Conservation (phyloP, 805 yeast genomes). For the Lipomyces chichibuensis region DNA sequence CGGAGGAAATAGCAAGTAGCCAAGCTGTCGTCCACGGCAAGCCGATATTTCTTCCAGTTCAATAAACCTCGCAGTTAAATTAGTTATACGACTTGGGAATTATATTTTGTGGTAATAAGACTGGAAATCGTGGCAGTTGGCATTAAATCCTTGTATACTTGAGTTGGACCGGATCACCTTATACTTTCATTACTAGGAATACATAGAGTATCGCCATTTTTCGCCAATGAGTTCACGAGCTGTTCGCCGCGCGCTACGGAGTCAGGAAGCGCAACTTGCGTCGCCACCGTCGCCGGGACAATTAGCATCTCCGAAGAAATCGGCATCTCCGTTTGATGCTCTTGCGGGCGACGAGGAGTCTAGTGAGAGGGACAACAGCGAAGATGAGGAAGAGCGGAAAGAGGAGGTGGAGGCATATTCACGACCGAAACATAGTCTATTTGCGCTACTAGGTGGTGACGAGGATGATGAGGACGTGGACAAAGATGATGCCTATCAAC, state of each 20-base stretch:
- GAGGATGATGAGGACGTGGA: constrained; percentile 16
- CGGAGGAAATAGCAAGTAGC: background rate
- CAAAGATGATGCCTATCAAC: constrained; percentile 7
- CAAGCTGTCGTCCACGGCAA: background rate
- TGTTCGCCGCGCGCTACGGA: constrained; percentile 30
- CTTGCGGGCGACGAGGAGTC: background rate
- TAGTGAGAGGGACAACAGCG: background rate
- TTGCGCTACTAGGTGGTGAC: constrained; percentile 24
- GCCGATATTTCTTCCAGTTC: background rate
- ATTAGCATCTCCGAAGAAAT: background rate
- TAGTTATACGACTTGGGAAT: background rate
- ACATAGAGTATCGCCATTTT: background rate
- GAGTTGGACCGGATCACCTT: background rate
- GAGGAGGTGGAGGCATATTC: constrained; percentile 7
- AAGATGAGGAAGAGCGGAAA: constrained; percentile 16
- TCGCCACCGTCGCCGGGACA: background rate
- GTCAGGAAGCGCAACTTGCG: constrained; percentile 10
- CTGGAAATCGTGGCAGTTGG: background rate
- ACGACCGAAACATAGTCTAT: constrained; percentile 18
- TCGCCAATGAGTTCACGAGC: constrained; percentile 34
- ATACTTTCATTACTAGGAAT: background rate
- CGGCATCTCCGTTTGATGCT: background rate
- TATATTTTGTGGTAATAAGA: background rate
- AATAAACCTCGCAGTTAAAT: background rate
- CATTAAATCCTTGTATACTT: background rate